These are phyloP conservation scores for Claviceps monticola DNA, from an alignment of 2,329 filamentous ascomycete genomes.

Conservation along the genomic window DNA sequence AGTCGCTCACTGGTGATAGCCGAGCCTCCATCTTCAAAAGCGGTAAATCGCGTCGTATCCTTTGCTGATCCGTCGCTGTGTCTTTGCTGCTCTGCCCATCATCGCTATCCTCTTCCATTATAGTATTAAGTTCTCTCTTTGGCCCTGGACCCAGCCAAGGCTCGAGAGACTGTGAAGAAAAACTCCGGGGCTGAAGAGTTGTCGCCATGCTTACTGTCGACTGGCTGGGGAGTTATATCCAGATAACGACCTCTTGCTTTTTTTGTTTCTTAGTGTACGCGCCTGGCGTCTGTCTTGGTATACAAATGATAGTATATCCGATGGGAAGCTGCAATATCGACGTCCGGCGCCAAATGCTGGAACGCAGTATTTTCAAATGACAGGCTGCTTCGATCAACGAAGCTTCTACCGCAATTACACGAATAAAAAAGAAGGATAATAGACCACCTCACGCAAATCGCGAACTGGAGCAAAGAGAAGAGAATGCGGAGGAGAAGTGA, in stretches of 20 bases:
- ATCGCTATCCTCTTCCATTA: slow-evolving; percentile 44
- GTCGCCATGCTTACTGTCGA: slow-evolving; percentile 29
- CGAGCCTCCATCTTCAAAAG: slow-evolving; percentile 42
- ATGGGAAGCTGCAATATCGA: slow-evolving; percentile 11
- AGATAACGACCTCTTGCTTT: slow-evolving; percentile 10
- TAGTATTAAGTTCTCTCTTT: slow-evolving; percentile 45
- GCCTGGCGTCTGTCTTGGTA: neutral
- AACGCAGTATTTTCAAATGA: slow-evolving; percentile 17
- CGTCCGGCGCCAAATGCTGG: slow-evolving; percentile 22
- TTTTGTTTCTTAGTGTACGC: neutral
- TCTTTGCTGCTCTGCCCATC: slow-evolving; percentile 17
- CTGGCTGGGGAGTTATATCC: slow-evolving; percentile 15
- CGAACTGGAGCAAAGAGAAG: slow-evolving; percentile 20
- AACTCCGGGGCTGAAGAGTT: slow-evolving; percentile 16
- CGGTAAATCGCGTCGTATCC: slow-evolving; percentile 19
- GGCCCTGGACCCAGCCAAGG: slow-evolving; percentile 43
- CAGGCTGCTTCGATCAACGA: slow-evolving; percentile 32
- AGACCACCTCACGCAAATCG: neutral
- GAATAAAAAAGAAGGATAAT: slow-evolving; percentile 11
- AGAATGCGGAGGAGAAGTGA: slow-evolving; percentile 19
- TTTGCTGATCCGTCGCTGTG: slow-evolving; percentile 10
- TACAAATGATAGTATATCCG: slow-evolving; percentile 6
- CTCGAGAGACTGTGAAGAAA: slow-evolving; percentile 27
- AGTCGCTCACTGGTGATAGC: slow-evolving; percentile 44
- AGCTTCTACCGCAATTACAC: slow-evolving; percentile 19